A percentile compares a stretch with the other conserved stretches of the same genome.
Evolutionary conservation across 2,329 filamentous ascomycete genomes (phyloP).

Genomic region (Penicillium oxalicum): DNA sequence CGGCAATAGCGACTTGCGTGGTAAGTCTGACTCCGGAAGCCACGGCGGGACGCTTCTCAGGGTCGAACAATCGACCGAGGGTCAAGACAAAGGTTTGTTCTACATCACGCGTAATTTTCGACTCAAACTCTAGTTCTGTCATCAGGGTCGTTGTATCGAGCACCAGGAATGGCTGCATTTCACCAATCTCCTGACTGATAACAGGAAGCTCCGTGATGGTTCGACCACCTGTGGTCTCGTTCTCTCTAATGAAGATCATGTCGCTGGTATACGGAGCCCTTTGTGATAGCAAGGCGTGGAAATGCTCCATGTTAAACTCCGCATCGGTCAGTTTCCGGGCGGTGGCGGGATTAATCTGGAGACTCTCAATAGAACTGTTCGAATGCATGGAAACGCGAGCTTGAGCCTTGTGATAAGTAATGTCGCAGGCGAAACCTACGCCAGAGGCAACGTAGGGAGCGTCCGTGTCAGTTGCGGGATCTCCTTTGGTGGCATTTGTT

Average conservation of each 20-base stretch:
- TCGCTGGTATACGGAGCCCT: constrained; percentile 31
- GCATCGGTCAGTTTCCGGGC: constrained; percentile 13
- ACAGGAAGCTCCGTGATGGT: constrained; percentile 27
- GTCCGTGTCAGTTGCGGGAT: background rate
- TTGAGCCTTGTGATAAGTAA: constrained; percentile 25
- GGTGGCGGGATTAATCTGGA: constrained; percentile 18
- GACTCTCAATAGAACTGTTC: constrained; percentile 29
- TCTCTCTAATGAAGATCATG: constrained; percentile 27
- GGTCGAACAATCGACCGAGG: constrained; percentile 28
- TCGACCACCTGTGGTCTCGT: constrained; percentile 23
- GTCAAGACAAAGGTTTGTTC: constrained; percentile 28
- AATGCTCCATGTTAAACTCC: constrained; percentile 28
- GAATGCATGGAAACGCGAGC: constrained; percentile 29
- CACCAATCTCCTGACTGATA: constrained; percentile 28
- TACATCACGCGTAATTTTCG: constrained; percentile 24
- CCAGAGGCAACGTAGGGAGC: constrained; percentile 21
- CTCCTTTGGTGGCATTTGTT: constrained; percentile 21
- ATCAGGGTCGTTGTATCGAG: constrained; percentile 27
- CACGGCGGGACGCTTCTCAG: constrained; percentile 17
- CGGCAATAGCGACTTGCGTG: constrained; percentile 25
- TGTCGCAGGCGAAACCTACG: constrained; percentile 28
- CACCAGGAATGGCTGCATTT: constrained; percentile 25
- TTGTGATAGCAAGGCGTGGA: constrained; percentile 26
- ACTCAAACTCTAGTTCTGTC: constrained; percentile 22
- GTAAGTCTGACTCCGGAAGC: constrained; percentile 19